Evolutionary conservation across 2,329 filamentous ascomycete genomes (phyloP), one percentile per base, ranked within the genome.

Genomic region (Ascochyta lentis): DNA sequence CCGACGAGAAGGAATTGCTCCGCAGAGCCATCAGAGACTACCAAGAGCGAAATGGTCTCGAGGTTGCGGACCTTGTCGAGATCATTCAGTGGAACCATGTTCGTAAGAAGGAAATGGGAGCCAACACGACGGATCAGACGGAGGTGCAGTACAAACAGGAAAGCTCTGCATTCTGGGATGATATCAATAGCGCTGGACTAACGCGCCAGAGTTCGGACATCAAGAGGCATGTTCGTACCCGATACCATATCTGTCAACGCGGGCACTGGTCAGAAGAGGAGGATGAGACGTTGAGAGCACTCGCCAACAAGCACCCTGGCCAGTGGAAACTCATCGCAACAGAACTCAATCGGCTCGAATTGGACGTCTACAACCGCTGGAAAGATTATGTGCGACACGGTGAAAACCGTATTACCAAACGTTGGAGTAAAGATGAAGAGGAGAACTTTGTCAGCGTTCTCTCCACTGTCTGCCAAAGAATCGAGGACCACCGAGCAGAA

Each of bases 301-400:
- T 84, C 6, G 79, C 83, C 46, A 75, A 80, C 3, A 58, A 73
- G n/a, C 72, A 83, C 44, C 80, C 81, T 1, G 80, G 78, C 15
- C 83, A 85, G 55, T 92, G 89, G 86, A 80, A 81, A 10, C 62
- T 79, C 26, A 89, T 92, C 60, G 85, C 81, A 0, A 77, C 80
- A n/a, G 61, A 78, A 12, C 64, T 84, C 22, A 86, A 86, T 58
- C 86, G 90, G 6, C 83, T 86, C 35, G 80, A 84, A 0, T 83
- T 86, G 56, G 88, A 91, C 67, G 81, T 87, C 48, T 83, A 88
- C 46, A 89, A 91, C 69, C 85, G 89, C 3, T 90, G 87, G 79
- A 81, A 86, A 35, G 89, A 91, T 64, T 86, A 89, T 64, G 76
- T 89, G 22, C 76, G 87, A 41, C 87, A 84, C 49, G 83, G 83